Base-by-base conservation (phyloP, 257 asterid species). In the Echium plantagineum region DNA sequence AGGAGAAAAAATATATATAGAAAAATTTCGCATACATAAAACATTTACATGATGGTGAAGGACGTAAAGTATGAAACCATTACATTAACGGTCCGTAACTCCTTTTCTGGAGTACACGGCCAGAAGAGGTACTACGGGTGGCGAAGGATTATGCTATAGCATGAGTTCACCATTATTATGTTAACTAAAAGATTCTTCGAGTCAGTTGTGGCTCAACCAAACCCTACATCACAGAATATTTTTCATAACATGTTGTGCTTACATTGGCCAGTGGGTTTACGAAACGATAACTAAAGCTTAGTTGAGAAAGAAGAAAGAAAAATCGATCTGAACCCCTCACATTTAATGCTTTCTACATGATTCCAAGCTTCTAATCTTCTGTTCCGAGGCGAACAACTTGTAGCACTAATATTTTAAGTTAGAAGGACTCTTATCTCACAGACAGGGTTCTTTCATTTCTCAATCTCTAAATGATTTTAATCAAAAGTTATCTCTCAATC, bases 281-380 rank as follows among this genome's bases (percentile, higher is more conserved):
- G 85, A 75, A 78, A 35, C 68, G 74, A 71, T 77, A 67, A 76
- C 69, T 70, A 76, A 74, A 81, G 81, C 72, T 61, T 72, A 66
- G 62, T 31, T 66, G 65, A 59, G 62, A 68, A 31, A 31, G 26
- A 24, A 24, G 3, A 24, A 24, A 24, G 3, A 24, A 28, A 28
- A 77, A 72, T 70, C 77, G 90, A 81, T 80, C 83, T 81, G 83
- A 81, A 80, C 63, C 75, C 75, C 82, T 71, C 72, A 84, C 95
- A 89, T 86, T 89, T 82, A 90, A 81, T 86, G 97, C 83, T 38
- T 77, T 64, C 85, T 96, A 90, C 97, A 83, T 86, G 95, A 84
- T 90, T 86, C 85, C 90, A 81, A 86, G 75, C 93, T 82, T 81
- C 83, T 73, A 81, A 72, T 84, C 84, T 80, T 72, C 91, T 69